Base-by-base conservation (phyloP, 495 filamentous ascomycete species). In the Trichoderma reesei region DNA sequence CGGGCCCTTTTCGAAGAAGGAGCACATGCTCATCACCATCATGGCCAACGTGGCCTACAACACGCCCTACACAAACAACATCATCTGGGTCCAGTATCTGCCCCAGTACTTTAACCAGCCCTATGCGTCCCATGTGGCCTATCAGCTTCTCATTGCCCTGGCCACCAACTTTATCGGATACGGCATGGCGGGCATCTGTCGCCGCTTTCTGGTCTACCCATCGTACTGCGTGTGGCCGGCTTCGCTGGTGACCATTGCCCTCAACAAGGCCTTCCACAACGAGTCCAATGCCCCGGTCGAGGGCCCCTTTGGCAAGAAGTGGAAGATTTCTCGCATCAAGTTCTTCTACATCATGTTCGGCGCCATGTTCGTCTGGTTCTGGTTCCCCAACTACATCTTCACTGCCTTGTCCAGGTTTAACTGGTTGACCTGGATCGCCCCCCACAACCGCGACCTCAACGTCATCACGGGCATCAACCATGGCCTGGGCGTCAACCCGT, bases 161-260 rank as follows among this genome's bases (percentile, higher is more conserved):
- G 68, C 72, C 0, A 80, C 79, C 8, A 78, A 80, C 65, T 66
- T 80, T 34, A 72, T 80, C 20, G 80, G 80, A 11, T 82, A 81
- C 59, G 76, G 76, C 41, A 72, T 82, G 60, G 78, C 80, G 13
- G 80, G 80, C 3, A 72, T 86, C 65, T 75, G 77, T 13, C 75
- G 80, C 11, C 76, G 80, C 20, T 86, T 82, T 76, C 74, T 86
- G 20, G 82, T 86, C 41, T 76, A 79, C 44, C 75, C 75, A 3
- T 66, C 71, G 1, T 72, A 75, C 66, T 76, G 74, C 59, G 73
- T 77, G 38, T 77, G 75, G 75, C 75, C 75, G n/a, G 65, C 72
- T 6, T 75, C 74, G 4, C 65, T 77, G 20, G 71, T 73, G 5
- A 76, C 73, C 34, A 75, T 77, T 31, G 73, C 75, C n/a, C 68